phyloP scores from a whole-genome alignment of 805 yeast species.

The Lipomyces kockii region DNA sequence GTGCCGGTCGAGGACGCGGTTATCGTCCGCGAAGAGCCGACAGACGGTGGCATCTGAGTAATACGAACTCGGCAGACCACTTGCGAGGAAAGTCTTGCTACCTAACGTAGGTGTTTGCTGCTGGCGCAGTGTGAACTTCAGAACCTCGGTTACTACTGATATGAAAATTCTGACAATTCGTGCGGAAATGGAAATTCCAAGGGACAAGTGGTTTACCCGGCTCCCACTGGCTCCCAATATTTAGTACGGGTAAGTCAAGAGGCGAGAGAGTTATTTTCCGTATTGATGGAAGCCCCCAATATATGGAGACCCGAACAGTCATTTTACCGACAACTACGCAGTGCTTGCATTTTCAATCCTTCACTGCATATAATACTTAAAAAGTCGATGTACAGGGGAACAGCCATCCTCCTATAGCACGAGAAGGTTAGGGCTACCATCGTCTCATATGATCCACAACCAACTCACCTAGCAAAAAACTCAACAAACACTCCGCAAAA shows the following conservation, averaged over 20 bases:
- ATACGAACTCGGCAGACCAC: neutral
- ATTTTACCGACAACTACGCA: neutral
- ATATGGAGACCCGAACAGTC: neutral
- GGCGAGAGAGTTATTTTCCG: too few relatives aligned
- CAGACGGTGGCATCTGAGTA: constrained; percentile 23
- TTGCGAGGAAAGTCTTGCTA: neutral
- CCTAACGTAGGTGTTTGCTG: neutral
- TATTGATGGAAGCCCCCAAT: too few relatives aligned
- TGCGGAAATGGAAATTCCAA: neutral
- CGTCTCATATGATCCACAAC: too few relatives aligned
- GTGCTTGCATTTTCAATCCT: too few relatives aligned
- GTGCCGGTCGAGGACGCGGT: constrained; percentile 7
- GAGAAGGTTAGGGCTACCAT: too few relatives aligned
- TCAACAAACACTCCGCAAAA: too few relatives aligned
- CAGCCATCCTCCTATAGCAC: too few relatives aligned
- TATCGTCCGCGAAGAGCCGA: constrained; percentile 5
- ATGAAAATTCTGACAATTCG: neutral
- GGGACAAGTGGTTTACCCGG: neutral
- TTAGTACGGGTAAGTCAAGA: neutral
- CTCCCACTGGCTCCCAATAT: neutral
- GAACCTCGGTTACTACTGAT: neutral
- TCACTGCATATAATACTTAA: too few relatives aligned
- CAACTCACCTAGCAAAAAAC: too few relatives aligned
- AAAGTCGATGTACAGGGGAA: too few relatives aligned
- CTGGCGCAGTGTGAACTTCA: neutral